Evolutionary conservation across 345 rosid species (phyloP), one percentile per base, ranked within the genome.

Genomic region (Eucalyptus marginata): DNA sequence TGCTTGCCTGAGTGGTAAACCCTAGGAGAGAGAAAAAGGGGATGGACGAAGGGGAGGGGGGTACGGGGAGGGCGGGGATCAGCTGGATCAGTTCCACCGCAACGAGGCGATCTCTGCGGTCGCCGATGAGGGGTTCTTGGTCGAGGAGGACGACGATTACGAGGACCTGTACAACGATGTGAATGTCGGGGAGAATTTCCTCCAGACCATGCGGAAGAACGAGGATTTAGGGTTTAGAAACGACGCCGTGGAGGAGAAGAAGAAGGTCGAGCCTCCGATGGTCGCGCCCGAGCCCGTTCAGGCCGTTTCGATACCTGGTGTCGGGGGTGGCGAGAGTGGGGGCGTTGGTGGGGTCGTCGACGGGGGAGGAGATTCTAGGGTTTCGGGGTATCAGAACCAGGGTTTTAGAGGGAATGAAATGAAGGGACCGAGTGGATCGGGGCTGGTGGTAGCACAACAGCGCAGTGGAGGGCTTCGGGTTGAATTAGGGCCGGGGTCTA

Each of bases 111-210:
- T 95, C 71, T 93, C 96, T 15, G 97, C 97, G 27, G 95, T 95
- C 44, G 94, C 96, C 2, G 98, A 96, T 31, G 99, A 95, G 5
- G 96, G 93, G 4, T 93, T 96, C 83, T 83, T 95, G 27, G 96
- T 92, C 51, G 96, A 90, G 71, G 95, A 95, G 80, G 99, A 96
- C 10, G 99, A 96, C 33, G 99, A 96, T 87, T 96, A 94, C 27
- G 97, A 96, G 87, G 98, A 96, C 92, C 92, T 96, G 31, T 96
- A 96, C 86, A 96, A 94, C 86, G 97, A 96, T 86, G 99, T 96
- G 49, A 96, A 96, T 89, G 96, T 96, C 9, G 96, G 98, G 54
- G 97, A 95, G 93, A 95, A 94, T 49, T 96, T 96, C 92, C 93
- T 94, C 66, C 97, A 96, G 92, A 90, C 94, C 85, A 47, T 92